Evolutionary conservation across 345 rosid species (phyloP).

Genomic region (Lepidium sativum): DNA sequence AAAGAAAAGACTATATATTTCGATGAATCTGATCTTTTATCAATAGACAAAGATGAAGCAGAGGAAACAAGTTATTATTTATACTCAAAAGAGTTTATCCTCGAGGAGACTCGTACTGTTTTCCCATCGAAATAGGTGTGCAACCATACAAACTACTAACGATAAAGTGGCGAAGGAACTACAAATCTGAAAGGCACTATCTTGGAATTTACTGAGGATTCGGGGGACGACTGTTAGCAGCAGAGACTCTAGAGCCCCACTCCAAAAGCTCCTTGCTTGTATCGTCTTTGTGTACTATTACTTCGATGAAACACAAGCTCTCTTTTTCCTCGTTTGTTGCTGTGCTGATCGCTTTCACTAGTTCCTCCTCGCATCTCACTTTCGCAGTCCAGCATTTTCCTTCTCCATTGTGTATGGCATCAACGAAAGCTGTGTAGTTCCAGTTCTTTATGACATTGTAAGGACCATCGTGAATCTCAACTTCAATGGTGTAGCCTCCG

Average conservation of each 20-base stretch:
- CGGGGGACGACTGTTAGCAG: slow-evolving; percentile 56
- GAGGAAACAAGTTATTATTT: slow-evolving; percentile 7
- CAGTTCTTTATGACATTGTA: slow-evolving; percentile 66
- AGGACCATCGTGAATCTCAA: slow-evolving; percentile 64
- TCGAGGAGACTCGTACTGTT: not conserved
- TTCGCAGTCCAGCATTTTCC: slow-evolving; percentile 64
- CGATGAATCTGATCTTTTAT: not conserved
- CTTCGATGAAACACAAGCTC: slow-evolving; percentile 57
- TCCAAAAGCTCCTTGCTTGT: slow-evolving; percentile 58
- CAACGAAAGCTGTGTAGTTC: slow-evolving; percentile 56
- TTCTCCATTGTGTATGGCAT: slow-evolving; percentile 53
- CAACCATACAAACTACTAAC: not conserved
- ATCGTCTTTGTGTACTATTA: slow-evolving; percentile 56
- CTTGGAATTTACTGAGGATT: slow-evolving; percentile 32
- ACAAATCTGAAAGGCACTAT: not conserved
- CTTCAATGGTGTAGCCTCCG: slow-evolving; percentile 63
- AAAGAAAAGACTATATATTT: not conserved
- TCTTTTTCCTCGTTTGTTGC: slow-evolving; percentile 40
- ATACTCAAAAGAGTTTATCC: not conserved
- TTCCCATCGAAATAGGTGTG: not conserved
- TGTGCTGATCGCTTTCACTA: slow-evolving; percentile 37
- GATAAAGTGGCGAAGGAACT: not conserved
- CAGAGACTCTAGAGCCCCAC: slow-evolving; percentile 50
- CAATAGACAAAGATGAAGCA: not conserved
- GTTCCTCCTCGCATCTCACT: slow-evolving; percentile 43